Evolutionary conservation across 1,139 yeast species (phyloP), one percentile per base, ranked within the genome.

Genomic region (Geotrichum restrictum): DNA sequence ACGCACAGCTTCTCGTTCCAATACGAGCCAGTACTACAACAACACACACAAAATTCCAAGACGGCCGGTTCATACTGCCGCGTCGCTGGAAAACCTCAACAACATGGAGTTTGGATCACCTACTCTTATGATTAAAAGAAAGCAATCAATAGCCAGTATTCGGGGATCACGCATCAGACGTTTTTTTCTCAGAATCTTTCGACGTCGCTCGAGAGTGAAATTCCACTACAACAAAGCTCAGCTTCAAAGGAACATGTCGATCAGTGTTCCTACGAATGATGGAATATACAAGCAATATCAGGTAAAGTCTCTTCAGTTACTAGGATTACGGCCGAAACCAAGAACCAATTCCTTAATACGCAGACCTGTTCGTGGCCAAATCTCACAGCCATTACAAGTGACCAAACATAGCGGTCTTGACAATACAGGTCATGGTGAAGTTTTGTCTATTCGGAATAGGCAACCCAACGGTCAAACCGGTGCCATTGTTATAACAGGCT

Each of bases 161-260:
- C 51, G 60, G 13, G 59, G 59, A 2, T 55, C 62, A 2, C 63
- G 63, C 1, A 48, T 64, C 6, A 56, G 61, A 1, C 51, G 59
- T 16, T 56, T 61, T 24, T 59, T 62, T 40, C 50, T 55, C 11
- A 57, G 57, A 18, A 47, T 61, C 13, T 59, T 63, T 41, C 58
- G 65, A 24, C 48, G 59, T 18, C 49, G 61, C 7, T 33, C 56
- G 5, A 52, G 45, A 40, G 56, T 57, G 10, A 54, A 51, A 45
- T 56, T 53, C 45, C 51, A 55, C 40, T 62, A 56, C 48, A 51
- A 59, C 21, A 60, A 60, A 47, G 52, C 55, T 2, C 58, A 60
- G 13, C 60, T 60, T 18, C 29, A 34, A n/a, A 39, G 27, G 16
- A 18, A 16, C 31, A 13, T 24, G 18, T 41, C 43, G 3, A 11